Evolutionary conservation across 257 asterid genomes (phyloP).

Genomic region (Solanum ossicruentum): DNA sequence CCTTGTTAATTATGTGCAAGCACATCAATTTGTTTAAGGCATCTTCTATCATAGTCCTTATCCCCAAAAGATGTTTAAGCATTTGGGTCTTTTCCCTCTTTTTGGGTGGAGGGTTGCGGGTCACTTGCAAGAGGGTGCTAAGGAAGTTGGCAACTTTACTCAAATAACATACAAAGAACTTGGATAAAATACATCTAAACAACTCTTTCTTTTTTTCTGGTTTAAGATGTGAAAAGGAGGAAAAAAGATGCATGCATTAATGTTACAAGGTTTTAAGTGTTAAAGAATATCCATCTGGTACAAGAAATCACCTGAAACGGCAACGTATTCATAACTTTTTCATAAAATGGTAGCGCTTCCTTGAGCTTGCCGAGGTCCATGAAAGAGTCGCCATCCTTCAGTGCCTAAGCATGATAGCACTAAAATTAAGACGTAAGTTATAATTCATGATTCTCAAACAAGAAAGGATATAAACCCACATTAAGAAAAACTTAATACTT

Average conservation of each 20-base stretch:
- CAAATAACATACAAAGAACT: background rate
- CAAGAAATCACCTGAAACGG: conserved; percentile 44
- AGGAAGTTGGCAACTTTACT: background rate
- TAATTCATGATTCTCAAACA: conserved; percentile 15
- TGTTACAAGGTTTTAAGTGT: background rate
- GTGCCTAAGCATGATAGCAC: conserved; percentile 62
- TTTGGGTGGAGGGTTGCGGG: background rate
- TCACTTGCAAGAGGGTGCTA: background rate
- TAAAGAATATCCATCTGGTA: background rate
- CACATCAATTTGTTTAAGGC: background rate
- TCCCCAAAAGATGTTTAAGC: background rate
- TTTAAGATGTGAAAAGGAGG: background rate
- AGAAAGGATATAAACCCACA: background rate
- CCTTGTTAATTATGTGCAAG: background rate
- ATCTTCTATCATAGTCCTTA: background rate
- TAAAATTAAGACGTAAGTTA: conserved; percentile 52
- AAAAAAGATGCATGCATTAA: background rate
- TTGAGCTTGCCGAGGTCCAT: conserved; percentile 77
- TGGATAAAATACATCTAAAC: background rate
- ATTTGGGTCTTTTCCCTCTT: background rate
- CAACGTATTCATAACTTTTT: conserved; percentile 61
- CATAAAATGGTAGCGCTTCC: conserved; percentile 68
- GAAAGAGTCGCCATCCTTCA: conserved; percentile 66
- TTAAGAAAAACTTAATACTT: background rate
- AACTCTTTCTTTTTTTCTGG: background rate